Evolutionary conservation across 805 yeast genomes (phyloP).

Genomic region (Hanseniaspora vineae): DNA sequence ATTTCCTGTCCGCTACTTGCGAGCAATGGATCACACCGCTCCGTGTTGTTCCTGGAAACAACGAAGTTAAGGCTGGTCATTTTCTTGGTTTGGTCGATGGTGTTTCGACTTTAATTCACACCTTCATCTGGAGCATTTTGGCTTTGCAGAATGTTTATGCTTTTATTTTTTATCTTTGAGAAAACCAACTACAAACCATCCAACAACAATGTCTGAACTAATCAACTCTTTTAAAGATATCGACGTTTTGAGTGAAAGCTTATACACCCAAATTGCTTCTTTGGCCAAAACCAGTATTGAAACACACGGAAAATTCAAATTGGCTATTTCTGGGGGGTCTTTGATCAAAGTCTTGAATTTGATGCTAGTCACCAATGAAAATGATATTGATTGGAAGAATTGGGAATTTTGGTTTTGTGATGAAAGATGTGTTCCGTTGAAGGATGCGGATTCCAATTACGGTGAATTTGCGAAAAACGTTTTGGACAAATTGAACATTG

Average conservation of each 20-base stretch:
- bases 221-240: slow-evolving; percentile 2
- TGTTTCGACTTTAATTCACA: too few relatives aligned
- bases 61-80: too few relatives aligned
- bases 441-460: slow-evolving; percentile 75
- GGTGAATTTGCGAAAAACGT: slow-evolving; percentile 62
- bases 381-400: slow-evolving; percentile 46
- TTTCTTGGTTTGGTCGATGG: too few relatives aligned
- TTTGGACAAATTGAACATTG: slow-evolving; percentile 24
- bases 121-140: too few relatives aligned
- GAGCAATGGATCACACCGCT: too few relatives aligned
- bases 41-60: too few relatives aligned
- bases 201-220: background rate
- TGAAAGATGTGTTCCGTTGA: slow-evolving; percentile 78
- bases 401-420: slow-evolving; percentile 84
- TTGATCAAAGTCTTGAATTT: slow-evolving; percentile 57
- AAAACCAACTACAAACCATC: too few relatives aligned
- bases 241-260: slow-evolving; percentile 2
- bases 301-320: slow-evolving; percentile 36
- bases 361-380: slow-evolving; percentile 39
- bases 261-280: slow-evolving; percentile 1
- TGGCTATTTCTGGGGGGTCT: slow-evolving; percentile 89
- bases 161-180: too few relatives aligned
- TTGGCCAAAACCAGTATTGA: slow-evolving; percentile 6
- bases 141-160: too few relatives aligned
- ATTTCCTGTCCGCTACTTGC: too few relatives aligned